Evolutionary conservation across 208 protist genomes (phyloP), one percentile per base, ranked within the genome.

Genomic region (Acanthamoeba rhysodes): DNA sequence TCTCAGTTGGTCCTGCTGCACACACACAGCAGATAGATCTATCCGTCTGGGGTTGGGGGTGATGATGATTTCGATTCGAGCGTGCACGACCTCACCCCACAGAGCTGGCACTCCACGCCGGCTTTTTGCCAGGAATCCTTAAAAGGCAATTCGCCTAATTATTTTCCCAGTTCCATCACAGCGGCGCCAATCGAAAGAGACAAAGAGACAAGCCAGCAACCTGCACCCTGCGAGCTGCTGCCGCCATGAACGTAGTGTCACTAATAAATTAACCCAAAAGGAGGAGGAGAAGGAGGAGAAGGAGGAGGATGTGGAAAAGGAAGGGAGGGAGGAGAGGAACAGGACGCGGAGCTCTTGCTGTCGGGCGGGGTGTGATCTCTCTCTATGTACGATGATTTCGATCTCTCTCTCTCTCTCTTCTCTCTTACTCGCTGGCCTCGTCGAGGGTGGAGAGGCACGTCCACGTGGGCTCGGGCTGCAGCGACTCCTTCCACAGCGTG

Each of bases 401-500:
- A 12, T 62, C 55, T 62, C 55, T 62, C 10, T 24, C 55, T 66
- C 18, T 7, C n/a, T 37, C 68, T 4, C 5, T 37, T 8, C 66
- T 24, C n/a, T 4, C 4, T 37, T n/a, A 62, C 48, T 53, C 78
- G 10, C 22, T 34, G 68, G 57, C 84, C 70, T 96, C 94, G 48
- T 96, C 95, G 57, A 96, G 64, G 32, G 87, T 22, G 32, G 95
- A 96, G 27, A 97, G 78, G 59, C 29, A 93, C 45, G 95, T 96
- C 96, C 96, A 97, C 32, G 41, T 87, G 22, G 48, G 48, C 78
- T 97, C 92, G 27, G 29, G 32, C 62, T 98, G 97, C 27, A 97
- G 84, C 53, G 76, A 88, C 82, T 97, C 96, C 80, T 98, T 97
- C 97, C 97, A 98, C 66, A 98, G 93, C 20, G 94, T 96, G 2